phyloP scores from a whole-genome alignment of 768 basidiomycete species.

The Agaricus blazei region DNA sequence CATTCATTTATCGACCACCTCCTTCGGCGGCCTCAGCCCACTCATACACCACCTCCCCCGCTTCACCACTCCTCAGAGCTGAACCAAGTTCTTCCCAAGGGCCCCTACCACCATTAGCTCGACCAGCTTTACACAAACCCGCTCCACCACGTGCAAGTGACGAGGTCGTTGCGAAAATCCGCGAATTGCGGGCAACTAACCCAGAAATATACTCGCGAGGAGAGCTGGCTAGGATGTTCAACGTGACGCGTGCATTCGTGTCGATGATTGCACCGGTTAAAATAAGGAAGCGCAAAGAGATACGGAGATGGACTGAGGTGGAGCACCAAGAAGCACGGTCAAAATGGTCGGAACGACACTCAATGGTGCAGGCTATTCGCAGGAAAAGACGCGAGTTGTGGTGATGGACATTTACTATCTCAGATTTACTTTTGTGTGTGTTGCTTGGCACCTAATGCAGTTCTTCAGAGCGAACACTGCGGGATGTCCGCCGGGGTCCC shows the following conservation, averaged over 20 bases:
- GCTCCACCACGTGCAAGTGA: constrained; percentile 38
- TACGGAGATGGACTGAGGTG: constrained; percentile 37
- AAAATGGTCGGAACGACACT: constrained; percentile 70
- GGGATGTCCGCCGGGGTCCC: constrained; percentile 32
- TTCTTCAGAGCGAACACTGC: constrained; percentile 12
- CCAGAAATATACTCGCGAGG: constrained; percentile 56
- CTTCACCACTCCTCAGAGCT: constrained; percentile 63
- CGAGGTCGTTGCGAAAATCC: constrained; percentile 51
- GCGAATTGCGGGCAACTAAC: constrained; percentile 49
- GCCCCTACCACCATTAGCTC: constrained; percentile 44
- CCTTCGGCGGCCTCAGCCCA: constrained; percentile 69
- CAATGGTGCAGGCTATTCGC: constrained; percentile 55
- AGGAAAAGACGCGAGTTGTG: constrained; percentile 68
- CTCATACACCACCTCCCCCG: constrained; percentile 64
- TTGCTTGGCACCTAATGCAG: constrained; percentile 2
- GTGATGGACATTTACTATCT: constrained; percentile 32
- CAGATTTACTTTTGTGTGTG: background rate
- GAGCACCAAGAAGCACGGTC: constrained; percentile 42
- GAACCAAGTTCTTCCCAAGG: constrained; percentile 20
- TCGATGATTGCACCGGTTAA: constrained; percentile 58
- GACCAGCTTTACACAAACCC: constrained; percentile 31
- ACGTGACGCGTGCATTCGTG: constrained; percentile 66
- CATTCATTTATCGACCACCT: constrained; percentile 84
- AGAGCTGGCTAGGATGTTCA: constrained; percentile 73
- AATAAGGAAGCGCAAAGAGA: constrained; percentile 39